A percentile compares a stretch with the other conserved stretches of the same genome.
Conservation (phyloP, 2,329 filamentous ascomycete species). For the Pezicula carpinea region DNA sequence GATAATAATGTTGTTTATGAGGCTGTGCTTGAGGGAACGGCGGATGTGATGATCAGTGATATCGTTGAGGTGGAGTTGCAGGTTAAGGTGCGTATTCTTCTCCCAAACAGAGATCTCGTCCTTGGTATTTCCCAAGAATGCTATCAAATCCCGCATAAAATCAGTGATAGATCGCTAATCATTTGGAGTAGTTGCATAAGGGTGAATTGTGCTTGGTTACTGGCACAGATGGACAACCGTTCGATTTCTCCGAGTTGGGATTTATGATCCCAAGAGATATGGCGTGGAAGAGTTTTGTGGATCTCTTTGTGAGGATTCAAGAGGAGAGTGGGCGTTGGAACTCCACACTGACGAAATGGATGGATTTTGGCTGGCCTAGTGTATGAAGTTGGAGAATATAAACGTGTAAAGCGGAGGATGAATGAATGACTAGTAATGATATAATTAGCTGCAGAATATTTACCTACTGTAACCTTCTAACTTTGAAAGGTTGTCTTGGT, state of each 20-base stretch:
- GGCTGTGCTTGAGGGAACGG: background rate
- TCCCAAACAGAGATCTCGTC: no score
- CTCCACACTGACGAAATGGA: background rate
- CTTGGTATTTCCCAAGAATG: no score
- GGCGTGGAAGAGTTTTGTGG: background rate
- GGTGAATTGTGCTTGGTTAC: background rate
- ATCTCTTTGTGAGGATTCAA: background rate
- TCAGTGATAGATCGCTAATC: no score
- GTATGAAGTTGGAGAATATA: background rate
- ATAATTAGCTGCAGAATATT: no score
- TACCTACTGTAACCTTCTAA: no score
- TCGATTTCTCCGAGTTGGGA: background rate
- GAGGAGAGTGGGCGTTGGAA: background rate
- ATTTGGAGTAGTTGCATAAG: background rate
- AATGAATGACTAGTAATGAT: no score
- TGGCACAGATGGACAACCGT: background rate
- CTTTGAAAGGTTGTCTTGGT: no score
- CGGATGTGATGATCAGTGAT: background rate
- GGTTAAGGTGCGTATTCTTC: background rate
- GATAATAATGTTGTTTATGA: background rate
- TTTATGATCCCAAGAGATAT: background rate
- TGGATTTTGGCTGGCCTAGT: background rate
- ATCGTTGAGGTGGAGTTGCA: background rate
- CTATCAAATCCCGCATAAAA: no score
- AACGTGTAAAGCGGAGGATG: no score